Evolutionary conservation across 2,329 filamentous ascomycete genomes (phyloP).

Genomic region (Pyrenochaeta sp.): DNA sequence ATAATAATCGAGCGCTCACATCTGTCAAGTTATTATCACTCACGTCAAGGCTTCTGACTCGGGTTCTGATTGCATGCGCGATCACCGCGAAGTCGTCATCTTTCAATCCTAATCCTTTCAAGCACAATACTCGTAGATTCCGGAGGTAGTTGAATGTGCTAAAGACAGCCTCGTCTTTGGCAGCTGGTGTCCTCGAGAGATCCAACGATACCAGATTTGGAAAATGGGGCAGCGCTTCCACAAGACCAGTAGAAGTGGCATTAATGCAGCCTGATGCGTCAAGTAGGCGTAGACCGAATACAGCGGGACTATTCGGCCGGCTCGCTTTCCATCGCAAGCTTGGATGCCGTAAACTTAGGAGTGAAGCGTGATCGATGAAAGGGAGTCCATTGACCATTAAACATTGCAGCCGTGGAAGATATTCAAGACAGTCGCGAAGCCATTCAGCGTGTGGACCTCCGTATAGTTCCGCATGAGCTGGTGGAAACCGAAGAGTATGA

Average conservation of each 20-base stretch:
- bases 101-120: conserved; percentile 61
- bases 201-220: conserved; percentile 65
- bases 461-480: conserved; percentile 67
- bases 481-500: conserved; percentile 68
- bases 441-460: conserved; percentile 65
- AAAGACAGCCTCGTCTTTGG: conserved; percentile 59
- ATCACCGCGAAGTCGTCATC: conserved; percentile 62
- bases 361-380: conserved; percentile 67
- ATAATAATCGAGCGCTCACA: conserved; percentile 58
- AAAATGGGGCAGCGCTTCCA: conserved; percentile 61
- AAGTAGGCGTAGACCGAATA: conserved; percentile 61
- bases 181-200: conserved; percentile 61
- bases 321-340: conserved; percentile 33
- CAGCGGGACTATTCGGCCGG: conserved; percentile 38
- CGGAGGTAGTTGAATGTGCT: conserved; percentile 55
- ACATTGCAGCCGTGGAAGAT: conserved; percentile 65
- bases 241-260: conserved; percentile 62
- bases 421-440: conserved; percentile 66
- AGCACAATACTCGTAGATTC: conserved; percentile 64
- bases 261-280: conserved; percentile 65
- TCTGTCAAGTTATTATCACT: conserved; percentile 66
- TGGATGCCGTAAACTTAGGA: conserved; percentile 57
- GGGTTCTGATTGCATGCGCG: conserved; percentile 58
- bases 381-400: conserved; percentile 65
- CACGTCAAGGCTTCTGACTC: conserved; percentile 64